Evolutionary conservation across 768 basidiomycete genomes (phyloP).

Genomic region (Chalciporus chontae): DNA sequence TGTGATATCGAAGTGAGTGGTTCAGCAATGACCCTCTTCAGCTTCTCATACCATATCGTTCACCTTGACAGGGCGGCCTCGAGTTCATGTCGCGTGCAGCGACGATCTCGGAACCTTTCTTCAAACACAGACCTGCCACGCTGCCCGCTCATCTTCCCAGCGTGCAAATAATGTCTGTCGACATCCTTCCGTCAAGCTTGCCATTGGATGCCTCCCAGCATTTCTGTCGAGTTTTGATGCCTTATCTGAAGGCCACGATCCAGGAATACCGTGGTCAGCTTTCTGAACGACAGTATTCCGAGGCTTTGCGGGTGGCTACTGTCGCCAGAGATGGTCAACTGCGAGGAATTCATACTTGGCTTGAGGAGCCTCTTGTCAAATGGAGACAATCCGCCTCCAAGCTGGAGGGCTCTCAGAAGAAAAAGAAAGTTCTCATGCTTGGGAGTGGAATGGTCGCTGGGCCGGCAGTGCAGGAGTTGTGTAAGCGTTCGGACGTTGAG

Average conservation of each 20-base stretch:
- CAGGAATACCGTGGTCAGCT: conserved; percentile 33
- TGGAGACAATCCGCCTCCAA: conserved; percentile 31
- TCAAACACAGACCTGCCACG: conserved; percentile 42
- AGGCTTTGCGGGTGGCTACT: conserved; percentile 65
- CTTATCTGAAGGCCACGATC: conserved; percentile 64
- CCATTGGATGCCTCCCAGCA: conserved; percentile 77
- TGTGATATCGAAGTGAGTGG: conserved; percentile 73
- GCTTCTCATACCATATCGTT: not conserved
- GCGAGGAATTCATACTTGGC: conserved; percentile 50
- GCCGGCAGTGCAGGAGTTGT: conserved; percentile 77
- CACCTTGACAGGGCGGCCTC: conserved; percentile 66
- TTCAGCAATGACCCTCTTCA: not conserved
- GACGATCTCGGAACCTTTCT: conserved; percentile 76
- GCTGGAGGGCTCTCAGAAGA: conserved; percentile 23
- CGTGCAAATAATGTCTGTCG: conserved; percentile 84
- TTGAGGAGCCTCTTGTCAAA: conserved; percentile 47
- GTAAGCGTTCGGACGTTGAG: conserved; percentile 56
- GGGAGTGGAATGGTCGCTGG: conserved; percentile 97
- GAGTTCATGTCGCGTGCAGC: conserved; percentile 77
- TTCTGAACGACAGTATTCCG: conserved; percentile 26
- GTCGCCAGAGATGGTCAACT: conserved; percentile 62
- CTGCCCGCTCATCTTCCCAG: conserved; percentile 46
- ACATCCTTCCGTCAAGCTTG: conserved; percentile 85
- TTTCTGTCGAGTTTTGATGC: conserved; percentile 64
- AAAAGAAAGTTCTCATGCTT: conserved; percentile 73